A percentile compares a stretch with the other conserved stretches of the same genome.
Conservation (phyloP, 148 eudicot species). For the Gaultheria prostrata region DNA sequence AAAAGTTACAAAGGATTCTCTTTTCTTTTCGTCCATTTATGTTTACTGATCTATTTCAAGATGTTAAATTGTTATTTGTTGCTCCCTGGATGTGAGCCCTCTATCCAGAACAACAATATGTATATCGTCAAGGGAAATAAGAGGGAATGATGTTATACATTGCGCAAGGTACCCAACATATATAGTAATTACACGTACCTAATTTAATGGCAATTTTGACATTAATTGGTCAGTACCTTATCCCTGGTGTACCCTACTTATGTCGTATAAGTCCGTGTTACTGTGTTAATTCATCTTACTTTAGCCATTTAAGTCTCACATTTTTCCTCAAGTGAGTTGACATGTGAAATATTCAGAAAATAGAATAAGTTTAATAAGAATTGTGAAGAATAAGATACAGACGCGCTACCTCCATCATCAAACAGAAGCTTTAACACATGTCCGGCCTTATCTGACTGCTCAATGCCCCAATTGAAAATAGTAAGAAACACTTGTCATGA, state of each 20-base stretch:
- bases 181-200: not conserved
- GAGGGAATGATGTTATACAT: not conserved
- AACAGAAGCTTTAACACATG: slow-evolving; percentile 73
- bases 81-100: not conserved
- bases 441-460: slow-evolving; percentile 87
- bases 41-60: not conserved
- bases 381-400: not conserved
- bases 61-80: not conserved
- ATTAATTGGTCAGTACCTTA: not conserved
- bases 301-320: not conserved
- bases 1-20: not conserved
- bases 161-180: not conserved
- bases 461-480: slow-evolving; percentile 1
- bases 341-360: not conserved
- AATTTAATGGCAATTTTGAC: not conserved
- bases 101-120: not conserved
- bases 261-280: not conserved
- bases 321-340: not conserved
- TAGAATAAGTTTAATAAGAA: not conserved
- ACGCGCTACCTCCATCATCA: slow-evolving; percentile 62
- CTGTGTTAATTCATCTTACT: not conserved
- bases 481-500: slow-evolving; percentile 4
- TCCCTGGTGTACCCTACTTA: not conserved
- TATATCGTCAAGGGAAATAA: not conserved
- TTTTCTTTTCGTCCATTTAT: not conserved